phyloP scores from a whole-genome alignment of 768 basidiomycete genomes.

The Exidia glandulosa region DNA sequence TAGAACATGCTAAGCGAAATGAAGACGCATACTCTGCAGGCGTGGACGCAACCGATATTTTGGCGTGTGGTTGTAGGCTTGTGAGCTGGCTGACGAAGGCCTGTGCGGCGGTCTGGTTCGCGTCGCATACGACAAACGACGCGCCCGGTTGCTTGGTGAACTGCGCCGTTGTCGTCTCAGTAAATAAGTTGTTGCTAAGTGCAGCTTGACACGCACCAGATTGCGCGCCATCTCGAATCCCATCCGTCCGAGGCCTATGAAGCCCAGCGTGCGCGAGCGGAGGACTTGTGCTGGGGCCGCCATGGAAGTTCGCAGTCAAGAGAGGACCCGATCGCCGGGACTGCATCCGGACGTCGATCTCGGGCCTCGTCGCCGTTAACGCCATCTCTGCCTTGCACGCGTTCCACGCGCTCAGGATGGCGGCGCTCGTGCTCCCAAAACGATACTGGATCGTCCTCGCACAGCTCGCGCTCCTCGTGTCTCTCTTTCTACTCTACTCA shows the following conservation, averaged over 20 bases:
- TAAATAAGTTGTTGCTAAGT: not conserved
- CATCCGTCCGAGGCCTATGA: constrained; percentile 85
- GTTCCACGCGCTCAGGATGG: not conserved
- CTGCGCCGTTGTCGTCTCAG: not conserved
- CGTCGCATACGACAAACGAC: constrained; percentile 72
- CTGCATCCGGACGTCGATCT: no score
- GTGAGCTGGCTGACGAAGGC: constrained; percentile 48
- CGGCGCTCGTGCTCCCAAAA: not conserved
- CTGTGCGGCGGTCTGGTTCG: constrained; percentile 44
- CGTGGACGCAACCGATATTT: constrained; percentile 44
- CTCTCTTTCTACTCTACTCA: not conserved
- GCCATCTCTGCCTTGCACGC: not conserved
- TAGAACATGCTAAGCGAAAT: not conserved
- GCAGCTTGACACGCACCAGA: constrained; percentile 20
- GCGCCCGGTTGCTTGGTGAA: constrained; percentile 59
- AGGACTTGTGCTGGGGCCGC: not conserved
- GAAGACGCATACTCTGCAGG: constrained; percentile 58
- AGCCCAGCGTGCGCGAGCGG: constrained; percentile 30
- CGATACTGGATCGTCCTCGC: not conserved
- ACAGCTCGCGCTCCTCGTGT: not conserved
- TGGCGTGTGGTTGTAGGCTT: constrained; percentile 45
- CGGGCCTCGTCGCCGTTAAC: no score
- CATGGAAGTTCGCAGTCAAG: not conserved
- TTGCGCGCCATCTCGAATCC: constrained; percentile 81
- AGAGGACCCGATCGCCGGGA: not conserved